Percentiles rank a stretch among this genome's conserved stretches.
Evolutionary conservation across 1,284 basidiomycete genomes (phyloP).

Genomic region (Trametes versicolor): DNA sequence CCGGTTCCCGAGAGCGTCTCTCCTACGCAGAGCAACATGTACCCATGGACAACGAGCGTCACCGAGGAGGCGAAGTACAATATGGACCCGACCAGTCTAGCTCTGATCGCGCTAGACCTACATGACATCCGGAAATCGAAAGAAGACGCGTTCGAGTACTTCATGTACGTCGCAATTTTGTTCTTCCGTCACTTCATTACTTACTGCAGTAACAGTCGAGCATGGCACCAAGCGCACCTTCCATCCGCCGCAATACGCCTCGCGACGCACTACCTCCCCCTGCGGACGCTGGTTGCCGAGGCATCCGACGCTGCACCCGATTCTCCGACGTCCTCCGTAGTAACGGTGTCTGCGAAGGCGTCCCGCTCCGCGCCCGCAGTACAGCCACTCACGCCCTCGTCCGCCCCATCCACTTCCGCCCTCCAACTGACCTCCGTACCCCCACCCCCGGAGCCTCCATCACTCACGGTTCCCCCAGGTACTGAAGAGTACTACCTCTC

Average conservation of each 20-base stretch:
- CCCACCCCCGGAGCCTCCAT: conserved; percentile 37
- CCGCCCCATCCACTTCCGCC: conserved; percentile 16
- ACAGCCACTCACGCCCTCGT: conserved; percentile 24
- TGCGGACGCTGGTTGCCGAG: conserved; percentile 47
- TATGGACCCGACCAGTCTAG: conserved; percentile 84
- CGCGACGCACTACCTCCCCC: conserved; percentile 72
- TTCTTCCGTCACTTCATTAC: conserved; percentile 11
- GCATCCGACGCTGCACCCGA: conserved; percentile 14
- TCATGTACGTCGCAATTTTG: conserved; percentile 61
- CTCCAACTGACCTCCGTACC: conserved; percentile 23
- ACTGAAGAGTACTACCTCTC: conserved; percentile 68
- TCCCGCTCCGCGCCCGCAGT: not conserved
- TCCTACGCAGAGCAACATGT: conserved; percentile 49
- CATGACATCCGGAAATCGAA: conserved; percentile 76
- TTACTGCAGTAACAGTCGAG: conserved; percentile 59
- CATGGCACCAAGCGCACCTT: conserved; percentile 79
- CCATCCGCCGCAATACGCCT: conserved; percentile 80
- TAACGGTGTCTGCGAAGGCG: conserved; percentile 17
- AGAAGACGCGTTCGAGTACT: conserved; percentile 81
- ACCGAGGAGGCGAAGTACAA: conserved; percentile 73
- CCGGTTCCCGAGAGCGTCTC: conserved; percentile 71
- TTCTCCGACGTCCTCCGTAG: conserved; percentile 20
- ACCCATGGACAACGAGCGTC: conserved; percentile 61
- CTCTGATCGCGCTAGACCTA: conserved; percentile 72
- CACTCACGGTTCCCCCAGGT: conserved; percentile 51